phyloP scores from a whole-genome alignment of 139 green algal species.

The Volvox africanus region DNA sequence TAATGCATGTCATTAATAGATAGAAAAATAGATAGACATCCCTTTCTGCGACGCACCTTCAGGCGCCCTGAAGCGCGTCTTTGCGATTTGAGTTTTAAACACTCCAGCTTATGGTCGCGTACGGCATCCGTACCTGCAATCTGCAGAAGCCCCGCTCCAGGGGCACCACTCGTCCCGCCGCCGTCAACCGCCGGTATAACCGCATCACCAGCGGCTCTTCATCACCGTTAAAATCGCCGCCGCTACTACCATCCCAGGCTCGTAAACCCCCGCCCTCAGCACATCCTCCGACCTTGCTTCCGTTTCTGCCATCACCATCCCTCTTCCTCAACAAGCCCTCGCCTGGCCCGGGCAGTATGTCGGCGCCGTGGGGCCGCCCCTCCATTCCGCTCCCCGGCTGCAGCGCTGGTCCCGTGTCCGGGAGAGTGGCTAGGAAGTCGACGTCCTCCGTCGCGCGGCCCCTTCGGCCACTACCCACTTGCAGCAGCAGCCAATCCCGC shows the following conservation, averaged over 20 bases:
- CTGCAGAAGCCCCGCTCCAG: conserved; percentile 54
- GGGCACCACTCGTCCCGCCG: conserved; percentile 40
- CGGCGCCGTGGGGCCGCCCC: too few relatives aligned
- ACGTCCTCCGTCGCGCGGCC: conserved; percentile 30
- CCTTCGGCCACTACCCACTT: conserved; percentile 52
- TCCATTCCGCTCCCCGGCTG: neutral
- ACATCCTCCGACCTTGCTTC: neutral
- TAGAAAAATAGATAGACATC: too few relatives aligned
- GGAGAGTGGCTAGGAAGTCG: conserved; percentile 41
- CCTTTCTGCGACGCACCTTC: too few relatives aligned
- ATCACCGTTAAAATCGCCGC: neutral
- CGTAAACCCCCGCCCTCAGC: too few relatives aligned
- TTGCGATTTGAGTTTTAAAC: too few relatives aligned
- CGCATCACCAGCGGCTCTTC: conserved; percentile 25
- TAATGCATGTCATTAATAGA: too few relatives aligned
- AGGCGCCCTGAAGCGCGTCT: too few relatives aligned
- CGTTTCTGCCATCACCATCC: neutral
- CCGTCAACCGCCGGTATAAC: conserved; percentile 47
- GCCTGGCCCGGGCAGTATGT: neutral
- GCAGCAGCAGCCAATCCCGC: conserved; percentile 44
- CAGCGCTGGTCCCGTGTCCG: neutral
- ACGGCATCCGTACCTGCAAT: conserved; percentile 19
- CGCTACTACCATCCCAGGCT: neutral
- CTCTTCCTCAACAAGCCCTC: neutral
- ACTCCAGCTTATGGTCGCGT: too few relatives aligned